These are phyloP conservation scores for Avena atlantica DNA, from an alignment of 176 grass and related monocot species.

Conservation along the genomic window DNA sequence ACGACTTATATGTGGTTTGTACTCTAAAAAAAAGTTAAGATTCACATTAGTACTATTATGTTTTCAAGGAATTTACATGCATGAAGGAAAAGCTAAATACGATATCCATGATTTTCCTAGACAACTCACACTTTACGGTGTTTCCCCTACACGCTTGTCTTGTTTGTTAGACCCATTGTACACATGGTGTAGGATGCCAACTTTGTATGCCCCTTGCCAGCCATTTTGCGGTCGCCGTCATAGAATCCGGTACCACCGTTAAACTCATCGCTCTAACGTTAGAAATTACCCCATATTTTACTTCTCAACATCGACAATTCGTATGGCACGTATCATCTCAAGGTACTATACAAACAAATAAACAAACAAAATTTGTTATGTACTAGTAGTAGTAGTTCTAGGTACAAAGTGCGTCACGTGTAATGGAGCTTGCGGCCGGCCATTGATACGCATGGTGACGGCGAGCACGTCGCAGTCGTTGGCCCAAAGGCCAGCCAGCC, in stretches of 20 bases:
- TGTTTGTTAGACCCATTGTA: too few relatives aligned
- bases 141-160: too few relatives aligned
- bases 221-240: slow-evolving; percentile 7
- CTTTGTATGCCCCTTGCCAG: not conserved
- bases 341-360: too few relatives aligned
- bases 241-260: not conserved
- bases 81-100: too few relatives aligned
- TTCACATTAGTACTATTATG: too few relatives aligned
- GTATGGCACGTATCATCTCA: too few relatives aligned
- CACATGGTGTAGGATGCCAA: too few relatives aligned
- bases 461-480: not conserved
- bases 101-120: too few relatives aligned
- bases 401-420: not conserved
- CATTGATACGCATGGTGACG: not conserved
- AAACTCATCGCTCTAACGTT: not conserved
- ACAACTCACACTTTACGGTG: too few relatives aligned
- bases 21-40: too few relatives aligned
- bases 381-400: not conserved
- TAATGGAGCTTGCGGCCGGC: not conserved
- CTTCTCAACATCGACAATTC: not conserved
- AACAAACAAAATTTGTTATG: not conserved
- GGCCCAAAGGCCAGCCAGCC: not conserved
- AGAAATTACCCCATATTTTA: not conserved
- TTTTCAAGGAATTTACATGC: too few relatives aligned
- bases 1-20: too few relatives aligned